These are phyloP conservation scores for Beauveria sp. DNA, from an alignment of 2,329 filamentous ascomycete species.

Conservation along the genomic window DNA sequence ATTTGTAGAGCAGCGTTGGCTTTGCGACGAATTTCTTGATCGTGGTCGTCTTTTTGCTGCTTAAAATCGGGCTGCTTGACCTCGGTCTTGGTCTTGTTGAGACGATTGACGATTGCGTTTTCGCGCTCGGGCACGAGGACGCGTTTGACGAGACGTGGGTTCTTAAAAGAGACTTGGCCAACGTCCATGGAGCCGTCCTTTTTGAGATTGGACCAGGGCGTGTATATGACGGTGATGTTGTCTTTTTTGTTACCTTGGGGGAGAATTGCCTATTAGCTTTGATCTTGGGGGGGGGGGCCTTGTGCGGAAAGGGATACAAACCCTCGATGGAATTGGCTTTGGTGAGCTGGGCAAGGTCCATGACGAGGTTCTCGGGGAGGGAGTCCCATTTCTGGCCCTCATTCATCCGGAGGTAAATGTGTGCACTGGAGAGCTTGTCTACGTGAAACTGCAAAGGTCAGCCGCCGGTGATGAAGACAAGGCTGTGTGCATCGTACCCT, in stretches of 20 bases:
- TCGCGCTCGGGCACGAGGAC: conserved; percentile 73
- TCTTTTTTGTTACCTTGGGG: conserved; percentile 84
- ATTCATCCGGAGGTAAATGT: conserved; percentile 84
- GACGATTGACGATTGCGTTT: conserved; percentile 89
- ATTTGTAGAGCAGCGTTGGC: conserved; percentile 57
- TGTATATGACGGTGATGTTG: conserved; percentile 94
- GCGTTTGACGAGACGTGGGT: conserved; percentile 62
- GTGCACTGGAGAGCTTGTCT: conserved; percentile 92
- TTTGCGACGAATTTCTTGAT: conserved; percentile 61
- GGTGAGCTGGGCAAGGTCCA: conserved; percentile 91
- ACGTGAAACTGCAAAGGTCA: conserved; percentile 67
- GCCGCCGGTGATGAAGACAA: background rate
- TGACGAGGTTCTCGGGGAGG: conserved; percentile 66
- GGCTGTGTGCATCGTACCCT: conserved; percentile 19
- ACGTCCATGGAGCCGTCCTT: conserved; percentile 95
- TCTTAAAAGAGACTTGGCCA: conserved; percentile 92
- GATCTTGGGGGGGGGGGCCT: no score
- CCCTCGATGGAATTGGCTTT: conserved; percentile 99
- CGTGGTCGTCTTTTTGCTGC: conserved; percentile 71
- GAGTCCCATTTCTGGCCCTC: conserved; percentile 77
- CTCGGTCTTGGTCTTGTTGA: conserved; percentile 94
- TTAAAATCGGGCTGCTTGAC: conserved; percentile 69
- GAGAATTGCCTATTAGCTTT: no score
- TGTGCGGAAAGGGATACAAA: conserved; percentile 23
- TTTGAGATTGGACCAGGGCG: conserved; percentile 91